These are phyloP conservation scores for Rhodotorula sp. DNA, from an alignment of 1,284 basidiomycete genomes.

Conservation along the genomic window DNA sequence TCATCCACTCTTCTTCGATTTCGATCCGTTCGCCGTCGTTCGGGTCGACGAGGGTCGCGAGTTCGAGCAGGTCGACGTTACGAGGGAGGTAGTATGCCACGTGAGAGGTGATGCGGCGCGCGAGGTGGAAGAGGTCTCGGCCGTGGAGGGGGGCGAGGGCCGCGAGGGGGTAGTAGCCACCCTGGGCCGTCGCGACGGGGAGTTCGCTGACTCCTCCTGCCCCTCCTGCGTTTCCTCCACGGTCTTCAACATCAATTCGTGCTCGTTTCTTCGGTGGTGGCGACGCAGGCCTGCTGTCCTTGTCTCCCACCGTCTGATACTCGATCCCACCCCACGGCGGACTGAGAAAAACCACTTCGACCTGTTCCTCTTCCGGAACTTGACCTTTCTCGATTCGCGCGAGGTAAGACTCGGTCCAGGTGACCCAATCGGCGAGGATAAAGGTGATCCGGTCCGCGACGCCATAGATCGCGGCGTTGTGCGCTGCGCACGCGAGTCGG, in stretches of 20 bases:
- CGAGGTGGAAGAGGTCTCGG: conserved; percentile 70
- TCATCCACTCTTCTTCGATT: conserved; percentile 87
- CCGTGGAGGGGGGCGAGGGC: conserved; percentile 78
- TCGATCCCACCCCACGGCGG: conserved; percentile 89
- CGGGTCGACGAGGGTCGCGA: background rate
- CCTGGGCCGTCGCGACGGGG: background rate
- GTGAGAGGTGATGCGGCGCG: conserved; percentile 67
- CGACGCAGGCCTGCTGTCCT: background rate
- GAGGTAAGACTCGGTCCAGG: conserved; percentile 65
- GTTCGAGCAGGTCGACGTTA: conserved; percentile 66
- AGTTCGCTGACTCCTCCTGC: background rate
- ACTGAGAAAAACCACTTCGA: conserved; percentile 86
- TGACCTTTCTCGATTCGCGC: conserved; percentile 17
- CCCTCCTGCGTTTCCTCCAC: too few species aligned
- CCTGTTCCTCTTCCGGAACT: conserved; percentile 53
- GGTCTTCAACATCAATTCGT: conserved; percentile 68
- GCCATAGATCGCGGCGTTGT: conserved; percentile 90
- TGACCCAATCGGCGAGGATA: conserved; percentile 78
- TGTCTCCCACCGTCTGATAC: conserved; percentile 51
- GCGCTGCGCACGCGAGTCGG: conserved; percentile 78
- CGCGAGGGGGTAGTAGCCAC: conserved; percentile 62
- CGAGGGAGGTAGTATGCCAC: conserved; percentile 87
- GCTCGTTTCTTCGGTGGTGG: conserved; percentile 45
- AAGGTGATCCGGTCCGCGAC: conserved; percentile 93
- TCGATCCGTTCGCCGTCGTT: conserved; percentile 60